phyloP scores from a whole-genome alignment of 225 moss, liverwort and hornwort genomes.

The Climacium dendroides region DNA sequence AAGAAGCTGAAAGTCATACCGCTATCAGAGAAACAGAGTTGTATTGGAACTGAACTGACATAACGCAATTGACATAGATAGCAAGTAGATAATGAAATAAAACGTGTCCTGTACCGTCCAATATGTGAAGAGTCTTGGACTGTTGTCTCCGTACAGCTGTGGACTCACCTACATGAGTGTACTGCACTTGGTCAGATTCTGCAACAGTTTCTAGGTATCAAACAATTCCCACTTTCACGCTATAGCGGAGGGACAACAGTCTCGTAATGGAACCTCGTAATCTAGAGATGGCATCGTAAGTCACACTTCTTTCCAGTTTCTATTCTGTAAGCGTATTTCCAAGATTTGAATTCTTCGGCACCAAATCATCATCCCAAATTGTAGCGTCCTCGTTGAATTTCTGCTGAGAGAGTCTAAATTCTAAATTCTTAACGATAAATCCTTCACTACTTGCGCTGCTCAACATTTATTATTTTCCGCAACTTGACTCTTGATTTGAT shows the following conservation, averaged over 20 bases:
- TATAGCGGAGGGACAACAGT: not conserved
- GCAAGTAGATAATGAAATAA: not conserved
- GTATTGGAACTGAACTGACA: not conserved
- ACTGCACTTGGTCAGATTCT: not conserved
- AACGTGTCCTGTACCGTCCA: conserved; percentile 24
- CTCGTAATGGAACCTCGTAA: not conserved
- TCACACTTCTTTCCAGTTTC: not conserved
- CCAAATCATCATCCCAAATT: not conserved
- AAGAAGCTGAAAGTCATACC: not conserved
- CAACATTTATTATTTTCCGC: not conserved
- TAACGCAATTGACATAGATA: too few species aligned
- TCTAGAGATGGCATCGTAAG: not conserved
- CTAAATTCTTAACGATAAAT: not conserved
- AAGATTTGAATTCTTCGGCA: not conserved
- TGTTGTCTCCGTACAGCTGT: conserved; percentile 34
- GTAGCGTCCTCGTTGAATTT: not conserved
- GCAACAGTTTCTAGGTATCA: not conserved
- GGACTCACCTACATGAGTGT: conserved; percentile 33
- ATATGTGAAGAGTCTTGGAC: conserved; percentile 40
- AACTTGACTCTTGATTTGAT: not conserved
- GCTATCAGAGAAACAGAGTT: not conserved
- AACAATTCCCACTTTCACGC: not conserved
- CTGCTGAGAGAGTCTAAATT: not conserved
- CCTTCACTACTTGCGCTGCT: not conserved
- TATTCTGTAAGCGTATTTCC: not conserved